A percentile compares a stretch with the other conserved stretches of the same genome.
These are phyloP conservation scores for Agrocybe praecox DNA, from an alignment of 768 basidiomycete genomes.

Conservation along the genomic window DNA sequence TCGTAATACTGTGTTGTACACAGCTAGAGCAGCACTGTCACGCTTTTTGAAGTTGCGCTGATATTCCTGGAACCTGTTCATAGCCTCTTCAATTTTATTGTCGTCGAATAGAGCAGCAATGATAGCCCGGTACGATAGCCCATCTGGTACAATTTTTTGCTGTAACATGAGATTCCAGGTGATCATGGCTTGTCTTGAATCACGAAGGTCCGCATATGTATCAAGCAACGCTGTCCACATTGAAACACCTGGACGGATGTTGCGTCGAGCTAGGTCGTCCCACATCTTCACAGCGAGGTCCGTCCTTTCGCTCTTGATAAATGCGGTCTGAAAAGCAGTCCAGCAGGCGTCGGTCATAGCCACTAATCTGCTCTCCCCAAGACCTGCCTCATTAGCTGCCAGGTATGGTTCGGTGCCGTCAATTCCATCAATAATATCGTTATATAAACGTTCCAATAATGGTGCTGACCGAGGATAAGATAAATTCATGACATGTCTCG, in stretches of 20 bases:
- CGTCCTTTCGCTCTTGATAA: constrained; percentile 54
- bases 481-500: constrained; percentile 52
- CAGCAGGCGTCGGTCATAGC: constrained; percentile 60
- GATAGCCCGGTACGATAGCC: constrained; percentile 68
- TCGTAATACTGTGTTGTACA: constrained; percentile 79
- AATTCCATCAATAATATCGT: constrained; percentile 51
- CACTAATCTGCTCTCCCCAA: constrained; percentile 32
- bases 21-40: constrained; percentile 32
- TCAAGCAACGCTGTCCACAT: constrained; percentile 78
- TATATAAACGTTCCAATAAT: constrained; percentile 51
- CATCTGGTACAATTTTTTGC: constrained; percentile 59
- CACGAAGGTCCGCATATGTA: constrained; percentile 54
- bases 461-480: constrained; percentile 31
- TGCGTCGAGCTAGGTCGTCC: constrained; percentile 60
- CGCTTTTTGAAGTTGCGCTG: constrained; percentile 33
- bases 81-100: constrained; percentile 51
- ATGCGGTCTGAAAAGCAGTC: constrained; percentile 67
- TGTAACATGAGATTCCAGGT: constrained; percentile 68
- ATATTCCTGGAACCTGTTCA: constrained; percentile 54
- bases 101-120: constrained; percentile 62
- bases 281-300: constrained; percentile 68
- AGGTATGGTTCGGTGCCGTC: constrained; percentile 55
- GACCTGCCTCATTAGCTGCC: constrained; percentile 39
- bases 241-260: constrained; percentile 51
- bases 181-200: constrained; percentile 52